Percentiles rank a stretch among this genome's conserved stretches.
Evolutionary conservation across 768 basidiomycete genomes (phyloP).

Genomic region (Rhizopogon salebrosus): DNA sequence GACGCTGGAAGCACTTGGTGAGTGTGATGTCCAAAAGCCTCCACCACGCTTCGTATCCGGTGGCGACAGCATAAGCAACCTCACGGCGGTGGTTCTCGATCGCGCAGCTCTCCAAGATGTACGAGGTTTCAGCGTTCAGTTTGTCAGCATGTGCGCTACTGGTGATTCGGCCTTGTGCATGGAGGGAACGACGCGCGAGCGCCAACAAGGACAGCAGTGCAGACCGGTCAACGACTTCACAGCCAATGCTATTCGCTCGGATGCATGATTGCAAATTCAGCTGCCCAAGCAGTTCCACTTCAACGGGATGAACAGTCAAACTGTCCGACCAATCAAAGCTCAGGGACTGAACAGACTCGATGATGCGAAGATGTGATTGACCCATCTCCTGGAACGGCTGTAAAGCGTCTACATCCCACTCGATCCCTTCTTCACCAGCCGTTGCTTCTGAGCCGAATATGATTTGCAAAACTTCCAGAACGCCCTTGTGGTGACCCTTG

Average conservation of each 20-base stretch:
- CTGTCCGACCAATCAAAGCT: conserved; percentile 87
- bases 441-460: conserved; percentile 66
- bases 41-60: conserved; percentile 81
- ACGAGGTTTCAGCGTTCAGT: conserved; percentile 61
- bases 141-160: conserved; percentile 60
- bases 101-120: conserved; percentile 79
- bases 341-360: conserved; percentile 84
- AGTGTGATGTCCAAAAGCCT: conserved; percentile 79
- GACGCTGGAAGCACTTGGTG: conserved; percentile 78
- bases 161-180: conserved; percentile 62
- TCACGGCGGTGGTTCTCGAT: conserved; percentile 86
- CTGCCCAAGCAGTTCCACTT: conserved; percentile 59
- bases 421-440: conserved; percentile 32
- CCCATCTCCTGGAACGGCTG: conserved; percentile 66
- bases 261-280: conserved; percentile 70
- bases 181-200: conserved; percentile 52
- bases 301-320: conserved; percentile 48
- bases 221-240: conserved; percentile 75
- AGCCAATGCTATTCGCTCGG: conserved; percentile 63
- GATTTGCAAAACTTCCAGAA: conserved; percentile 71
- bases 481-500: conserved; percentile 69
- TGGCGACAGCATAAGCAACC: conserved; percentile 63
- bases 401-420: conserved; percentile 45
- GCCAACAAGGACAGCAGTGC: conserved; percentile 69
- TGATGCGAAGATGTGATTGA: conserved; percentile 79